Conservation (phyloP, 192 early-diverging fungal genomes). For the Cladochytrium replicatum region DNA sequence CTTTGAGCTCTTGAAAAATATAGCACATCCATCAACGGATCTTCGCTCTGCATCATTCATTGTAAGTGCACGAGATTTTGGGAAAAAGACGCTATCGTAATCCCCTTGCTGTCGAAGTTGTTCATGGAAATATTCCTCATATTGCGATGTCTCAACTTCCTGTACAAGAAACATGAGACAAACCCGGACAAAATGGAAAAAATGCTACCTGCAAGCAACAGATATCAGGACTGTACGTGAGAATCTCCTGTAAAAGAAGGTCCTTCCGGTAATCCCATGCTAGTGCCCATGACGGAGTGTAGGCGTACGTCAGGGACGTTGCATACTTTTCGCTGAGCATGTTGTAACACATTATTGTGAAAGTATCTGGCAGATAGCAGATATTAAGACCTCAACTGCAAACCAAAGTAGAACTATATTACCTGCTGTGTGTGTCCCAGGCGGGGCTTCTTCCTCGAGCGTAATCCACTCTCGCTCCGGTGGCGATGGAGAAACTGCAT, state of each 20-base stretch:
- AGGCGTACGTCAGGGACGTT: slow-evolving; percentile 76
- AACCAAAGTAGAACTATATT: slow-evolving; percentile 4
- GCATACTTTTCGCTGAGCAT: slow-evolving; percentile 84
- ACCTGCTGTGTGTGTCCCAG: slow-evolving; percentile 6
- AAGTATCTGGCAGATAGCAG: slow-evolving; percentile 48
- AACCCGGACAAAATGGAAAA: slow-evolving; percentile 9
- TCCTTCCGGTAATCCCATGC: slow-evolving; percentile 91
- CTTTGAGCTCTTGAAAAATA: slow-evolving; percentile 80
- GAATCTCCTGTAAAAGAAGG: slow-evolving; percentile 72
- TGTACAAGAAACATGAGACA: slow-evolving; percentile 22
- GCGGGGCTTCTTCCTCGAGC: slow-evolving; percentile 64
- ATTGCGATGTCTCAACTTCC: slow-evolving; percentile 83
- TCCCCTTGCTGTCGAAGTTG: slow-evolving; percentile 57
- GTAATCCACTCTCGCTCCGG: slow-evolving; percentile 83
- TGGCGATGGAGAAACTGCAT: slow-evolving; percentile 63
- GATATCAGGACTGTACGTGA: slow-evolving; percentile 80
- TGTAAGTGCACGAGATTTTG: slow-evolving; percentile 88
- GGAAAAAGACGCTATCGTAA: slow-evolving; percentile 88
- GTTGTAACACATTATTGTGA: slow-evolving; percentile 90
- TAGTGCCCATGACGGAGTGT: slow-evolving; percentile 92
- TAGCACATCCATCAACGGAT: slow-evolving; percentile 91
- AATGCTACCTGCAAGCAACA: slow-evolving; percentile 73
- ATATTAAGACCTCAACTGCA: no score
- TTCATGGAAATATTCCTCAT: slow-evolving; percentile 76
- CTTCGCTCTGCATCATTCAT: slow-evolving; percentile 84